Base-by-base conservation (phyloP, 2,329 filamentous ascomycete species). In the Rutstroemia sp. region DNA sequence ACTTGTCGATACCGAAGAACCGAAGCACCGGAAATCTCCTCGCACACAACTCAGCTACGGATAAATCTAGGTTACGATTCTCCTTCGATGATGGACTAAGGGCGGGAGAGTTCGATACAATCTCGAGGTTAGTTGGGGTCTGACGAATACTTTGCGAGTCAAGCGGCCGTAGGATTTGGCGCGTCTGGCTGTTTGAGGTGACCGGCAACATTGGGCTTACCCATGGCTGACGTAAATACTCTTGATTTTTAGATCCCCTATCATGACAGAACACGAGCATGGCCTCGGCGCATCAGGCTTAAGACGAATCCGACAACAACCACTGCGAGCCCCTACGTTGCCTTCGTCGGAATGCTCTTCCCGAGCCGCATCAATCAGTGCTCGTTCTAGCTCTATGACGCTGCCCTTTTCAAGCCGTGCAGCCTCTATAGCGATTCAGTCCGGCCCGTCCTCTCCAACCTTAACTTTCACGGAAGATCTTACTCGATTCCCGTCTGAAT, bases 401-500 rank as follows among this genome's bases (percentile, higher is more conserved):
- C 78, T 56, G 21, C 54, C 88, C 34, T 74, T 84, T 36, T 80
- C 82, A 36, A 77, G 80, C 59, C 61, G 66, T 51, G 58, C 64
- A 52, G 55, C 57, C 9, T 68, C 67, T 17, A 60, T 64, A 54
- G 62, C 58, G 10, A 54, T 66, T 40, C 51, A 64, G 38, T 76
- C 83, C n/a, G 84, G 79, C 5, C 84, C 86, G 23, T 76, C 78
- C 19, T 91, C 90, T 21, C 89, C 90, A 23, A 82, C 75, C 6
- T 67, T 88, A 44, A 75, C 82, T 60, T 90, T 91, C 68, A 81
- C 84, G 67, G 94, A 97, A 75, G 94, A 99, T 69, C 81, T 99
- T 47, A 86, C 86, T 47, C 86, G 92, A 51, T 99, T 99, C 69
- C 92, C 94, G 1, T 90, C 89, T 64, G 94, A 99, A 70, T 99